Evolutionary conservation across 768 basidiomycete genomes (phyloP).

Genomic region (Lactifluus volemus): DNA sequence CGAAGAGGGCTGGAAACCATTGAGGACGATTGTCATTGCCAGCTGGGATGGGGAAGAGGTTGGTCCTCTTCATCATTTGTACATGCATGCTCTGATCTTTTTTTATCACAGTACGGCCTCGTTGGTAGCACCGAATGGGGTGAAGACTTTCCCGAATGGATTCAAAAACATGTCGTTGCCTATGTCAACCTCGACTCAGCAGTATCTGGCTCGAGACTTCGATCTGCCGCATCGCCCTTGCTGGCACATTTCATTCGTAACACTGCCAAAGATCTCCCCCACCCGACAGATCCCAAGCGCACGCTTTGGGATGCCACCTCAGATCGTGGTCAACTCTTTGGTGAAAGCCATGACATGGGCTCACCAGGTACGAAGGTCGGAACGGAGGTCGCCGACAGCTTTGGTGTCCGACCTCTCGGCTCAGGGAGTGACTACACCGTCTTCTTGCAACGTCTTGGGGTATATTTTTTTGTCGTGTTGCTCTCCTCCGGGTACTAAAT

Average conservation of each 20-base stretch:
- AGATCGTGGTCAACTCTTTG: constrained; percentile 48
- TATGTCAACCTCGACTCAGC: constrained; percentile 82
- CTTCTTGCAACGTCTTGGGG: constrained; percentile 75
- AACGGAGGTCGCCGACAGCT: constrained; percentile 27
- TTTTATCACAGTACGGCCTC: constrained; percentile 43
- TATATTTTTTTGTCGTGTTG: constrained; percentile 30
- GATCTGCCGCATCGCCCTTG: constrained; percentile 61
- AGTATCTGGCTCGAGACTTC: constrained; percentile 51
- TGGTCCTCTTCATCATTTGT: constrained; percentile 3
- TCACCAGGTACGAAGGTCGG: constrained; percentile 34
- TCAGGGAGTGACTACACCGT: constrained; percentile 89
- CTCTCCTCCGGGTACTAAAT: constrained; percentile 25
- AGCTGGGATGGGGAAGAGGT: constrained; percentile 79
- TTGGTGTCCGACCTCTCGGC: constrained; percentile 55
- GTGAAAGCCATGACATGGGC: constrained; percentile 36
- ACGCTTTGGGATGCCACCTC: constrained; percentile 72
- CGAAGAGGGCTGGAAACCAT: constrained; percentile 72
- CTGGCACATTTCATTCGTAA: constrained; percentile 66
- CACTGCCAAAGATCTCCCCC: constrained; percentile 62
- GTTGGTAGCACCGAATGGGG: constrained; percentile 89
- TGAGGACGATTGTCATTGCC: constrained; percentile 66
- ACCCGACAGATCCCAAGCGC: constrained; percentile 54
- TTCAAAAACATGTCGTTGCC: constrained; percentile 69
- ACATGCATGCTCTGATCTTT: not conserved
- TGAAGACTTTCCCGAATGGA: constrained; percentile 83